Percentiles rank a stretch among this genome's conserved stretches.
phyloP scores from a whole-genome alignment of 2,329 filamentous ascomycete species.

The Hypoxylon sp. region DNA sequence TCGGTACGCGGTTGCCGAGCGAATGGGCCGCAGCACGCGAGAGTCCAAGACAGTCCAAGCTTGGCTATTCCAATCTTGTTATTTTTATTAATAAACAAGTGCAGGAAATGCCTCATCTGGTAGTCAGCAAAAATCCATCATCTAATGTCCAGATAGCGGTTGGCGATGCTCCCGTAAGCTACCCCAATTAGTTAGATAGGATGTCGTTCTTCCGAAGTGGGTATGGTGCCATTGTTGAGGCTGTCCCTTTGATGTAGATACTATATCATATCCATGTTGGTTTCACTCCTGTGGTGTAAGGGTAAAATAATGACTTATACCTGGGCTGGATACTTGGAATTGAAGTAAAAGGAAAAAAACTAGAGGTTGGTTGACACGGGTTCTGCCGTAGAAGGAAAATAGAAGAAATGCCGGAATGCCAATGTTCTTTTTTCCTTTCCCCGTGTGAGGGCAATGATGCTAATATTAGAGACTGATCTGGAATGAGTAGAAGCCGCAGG shows the following conservation, averaged over 20 bases:
- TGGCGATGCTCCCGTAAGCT: conserved; percentile 42
- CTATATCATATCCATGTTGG: neutral
- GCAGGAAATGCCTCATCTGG: conserved; percentile 45
- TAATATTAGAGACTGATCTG: conserved; percentile 40
- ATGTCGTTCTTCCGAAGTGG: conserved; percentile 34
- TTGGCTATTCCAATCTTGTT: conserved; percentile 16
- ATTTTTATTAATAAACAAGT: conserved; percentile 24
- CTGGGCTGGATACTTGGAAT: neutral
- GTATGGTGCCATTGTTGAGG: conserved; percentile 36
- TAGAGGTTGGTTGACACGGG: conserved; percentile 2
- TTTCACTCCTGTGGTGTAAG: neutral
- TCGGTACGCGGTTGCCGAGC: conserved; percentile 34
- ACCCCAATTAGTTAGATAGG: conserved; percentile 38
- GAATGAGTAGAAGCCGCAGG: conserved; percentile 26
- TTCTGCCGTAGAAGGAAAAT: conserved; percentile 17
- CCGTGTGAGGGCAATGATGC: conserved; percentile 14
- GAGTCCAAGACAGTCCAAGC: conserved; percentile 31
- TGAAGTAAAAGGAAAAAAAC: conserved; percentile 14
- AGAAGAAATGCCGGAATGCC: conserved; percentile 31
- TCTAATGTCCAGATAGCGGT: conserved; percentile 37
- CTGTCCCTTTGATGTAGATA: conserved; percentile 25
- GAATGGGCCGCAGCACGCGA: conserved; percentile 26
- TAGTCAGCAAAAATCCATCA: conserved; percentile 24
- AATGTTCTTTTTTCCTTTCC: conserved; percentile 14
- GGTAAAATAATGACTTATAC: conserved; percentile 1